Base-by-base conservation (phyloP, 306 rosid genomes). In the Neltuma alba region DNA sequence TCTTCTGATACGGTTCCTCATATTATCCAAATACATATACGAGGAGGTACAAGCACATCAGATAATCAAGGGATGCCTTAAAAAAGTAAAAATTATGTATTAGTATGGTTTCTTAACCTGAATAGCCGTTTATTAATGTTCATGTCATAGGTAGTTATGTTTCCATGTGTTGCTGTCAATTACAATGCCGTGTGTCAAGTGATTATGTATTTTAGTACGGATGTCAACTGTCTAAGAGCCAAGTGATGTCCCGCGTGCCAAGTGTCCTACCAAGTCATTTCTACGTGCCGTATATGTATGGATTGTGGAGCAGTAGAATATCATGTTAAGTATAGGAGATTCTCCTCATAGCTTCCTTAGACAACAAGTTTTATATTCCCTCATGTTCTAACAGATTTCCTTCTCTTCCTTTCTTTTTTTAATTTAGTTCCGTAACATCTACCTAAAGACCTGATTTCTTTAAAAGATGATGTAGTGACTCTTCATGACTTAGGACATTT, bases 401-500 rank as follows among this genome's bases (percentile, higher is more conserved):
- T 50, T 50, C 58, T 5, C 58, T 7, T 50, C 58, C 12, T 48
- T 48, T 33, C 36, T 33, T 4, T 33, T 20, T 50, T 50, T 50
- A 50, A n/a, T n/a, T 50, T n/a, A 5, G 58, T 50, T 50, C 58
- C 27, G 2, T 52, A 1, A 4, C 27, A 58, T 70, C 28, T 79
- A 31, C 30, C 16, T 42, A 20, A 63, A n/a, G 55, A n/a, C 28
- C 1, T 34, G 1, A 62, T 20, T 75, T 76, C 20, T 7, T 58
- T 65, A 13, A 31, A 61, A 78, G 74, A 81, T 45, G 21, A 64
- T 2, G 63, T 27, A 10, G 27, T 12, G 7, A 41, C 14, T 28
- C 21, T 67, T 25, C 74, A 65, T 20, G 30, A 70, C 65, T 6
- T 27, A 27, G 50, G 16, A 76, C 61, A 18, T 64, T 69, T 76